Base-by-base conservation (phyloP, 768 basidiomycete species). In the Naganishia randhawae region DNA sequence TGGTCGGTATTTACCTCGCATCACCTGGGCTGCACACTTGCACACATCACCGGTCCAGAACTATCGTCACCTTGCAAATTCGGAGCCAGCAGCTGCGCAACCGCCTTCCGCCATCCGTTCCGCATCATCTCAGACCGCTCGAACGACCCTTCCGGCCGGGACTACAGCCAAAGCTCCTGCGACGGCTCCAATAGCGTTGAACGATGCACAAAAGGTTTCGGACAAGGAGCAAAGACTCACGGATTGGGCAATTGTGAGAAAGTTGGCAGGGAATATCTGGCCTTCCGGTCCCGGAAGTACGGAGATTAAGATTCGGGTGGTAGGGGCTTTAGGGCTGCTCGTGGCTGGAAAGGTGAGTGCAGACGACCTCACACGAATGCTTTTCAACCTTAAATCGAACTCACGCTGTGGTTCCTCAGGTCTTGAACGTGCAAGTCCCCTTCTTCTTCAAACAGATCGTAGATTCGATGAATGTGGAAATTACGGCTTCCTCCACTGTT, bases 381-480 rank as follows among this genome's bases (percentile, higher is more conserved):
- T n/a, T n/a, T n/a, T n/a, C n/a, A n/a, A n/a, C n/a, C n/a, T n/a
- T n/a, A n/a, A n/a, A n/a, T n/a, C n/a, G n/a, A n/a, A n/a, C n/a
- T n/a, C n/a, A n/a, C n/a, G n/a, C 45, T 14, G 55, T 10, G 33
- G n/a, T 19, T 54, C 16, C 31, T 50, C 65, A 93, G 92, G 81
- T 96, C 50, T 81, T 97, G 66, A 99, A 97, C 77, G 96, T 99
- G 0, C 95, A 98, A 84, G 94, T 99, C n/a, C 96, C 96, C 0
- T 85, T 91, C 72, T 82, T 98, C 69, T 99, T 99, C 85, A 98
- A 97, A 81, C 80, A 84, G 31, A 85, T 99, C 50, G 87, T 99
- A 63, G 95, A 99, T 77, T 80, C 90, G 1, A 83, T 99, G 70
- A 96, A 97, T 74, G 83, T 98, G 35, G 87, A 89, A 31, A 83